Evolutionary conservation across 225 moss, liverwort and hornwort genomes (phyloP).

Genomic region (Sphagnum contortum): DNA sequence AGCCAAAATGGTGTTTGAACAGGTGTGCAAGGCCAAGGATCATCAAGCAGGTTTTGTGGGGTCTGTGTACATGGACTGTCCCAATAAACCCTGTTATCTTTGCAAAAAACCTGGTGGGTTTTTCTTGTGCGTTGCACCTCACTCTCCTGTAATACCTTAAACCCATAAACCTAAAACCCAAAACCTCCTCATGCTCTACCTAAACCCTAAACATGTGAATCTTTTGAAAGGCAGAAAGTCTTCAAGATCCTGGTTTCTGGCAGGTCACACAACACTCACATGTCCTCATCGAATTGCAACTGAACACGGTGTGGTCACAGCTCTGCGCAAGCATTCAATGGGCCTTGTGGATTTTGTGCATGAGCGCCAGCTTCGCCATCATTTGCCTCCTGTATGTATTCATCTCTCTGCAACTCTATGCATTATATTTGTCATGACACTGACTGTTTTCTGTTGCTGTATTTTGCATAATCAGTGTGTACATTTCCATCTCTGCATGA

Average conservation of each 20-base stretch:
- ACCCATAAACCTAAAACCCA: no score
- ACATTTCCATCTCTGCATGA: no score
- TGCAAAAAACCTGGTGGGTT: slow-evolving; percentile 71
- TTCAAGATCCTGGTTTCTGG: not conserved
- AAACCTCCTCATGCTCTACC: no score
- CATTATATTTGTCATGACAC: no score
- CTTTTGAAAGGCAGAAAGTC: no score
- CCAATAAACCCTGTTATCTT: slow-evolving; percentile 80
- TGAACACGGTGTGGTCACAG: slow-evolving; percentile 60
- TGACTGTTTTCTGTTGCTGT: no score
- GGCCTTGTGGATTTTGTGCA: slow-evolving; percentile 70
- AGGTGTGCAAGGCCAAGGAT: slow-evolving; percentile 71
- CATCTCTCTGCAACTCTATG: not conserved
- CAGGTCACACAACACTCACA: slow-evolving; percentile 78
- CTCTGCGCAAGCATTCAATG: slow-evolving; percentile 45
- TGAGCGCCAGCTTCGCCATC: slow-evolving; percentile 63
- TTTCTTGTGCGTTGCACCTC: no score
- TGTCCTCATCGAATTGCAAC: slow-evolving; percentile 71
- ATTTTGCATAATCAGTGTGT: no score
- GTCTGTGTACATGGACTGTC: slow-evolving; percentile 71
- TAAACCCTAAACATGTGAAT: no score
- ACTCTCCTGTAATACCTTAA: no score
- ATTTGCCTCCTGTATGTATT: slow-evolving; percentile 41
- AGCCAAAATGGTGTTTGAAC: slow-evolving; percentile 1
- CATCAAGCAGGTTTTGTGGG: slow-evolving; percentile 90